phyloP scores from a whole-genome alignment of 176 grass and related monocot genomes.

The Cenchrus purpureus region DNA sequence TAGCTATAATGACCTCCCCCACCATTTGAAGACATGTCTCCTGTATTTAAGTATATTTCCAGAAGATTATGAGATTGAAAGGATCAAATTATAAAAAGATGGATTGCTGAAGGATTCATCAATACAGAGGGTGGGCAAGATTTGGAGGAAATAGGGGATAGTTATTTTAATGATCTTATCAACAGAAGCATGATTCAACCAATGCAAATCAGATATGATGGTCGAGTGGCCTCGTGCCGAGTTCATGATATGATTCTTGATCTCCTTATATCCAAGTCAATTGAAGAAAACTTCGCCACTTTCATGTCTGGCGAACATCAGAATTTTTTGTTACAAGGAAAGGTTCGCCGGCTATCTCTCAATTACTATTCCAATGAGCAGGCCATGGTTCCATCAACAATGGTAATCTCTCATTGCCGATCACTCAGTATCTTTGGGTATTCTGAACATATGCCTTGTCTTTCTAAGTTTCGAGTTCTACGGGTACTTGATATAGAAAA shows the following conservation, averaged over 20 bases:
- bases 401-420: conserved; percentile 12
- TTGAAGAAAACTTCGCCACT: conserved; percentile 48
- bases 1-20: conserved; percentile 48
- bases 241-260: conserved; percentile 61
- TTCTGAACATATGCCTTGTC: conserved; percentile 34
- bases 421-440: conserved; percentile 41
- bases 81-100: conserved; percentile 37
- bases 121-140: conserved; percentile 25
- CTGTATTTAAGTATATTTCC: conserved; percentile 51
- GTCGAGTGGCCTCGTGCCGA: conserved; percentile 28
- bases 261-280: conserved; percentile 45
- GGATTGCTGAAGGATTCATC: conserved; percentile 57
- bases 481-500: conserved; percentile 49
- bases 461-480: conserved; percentile 38
- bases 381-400: conserved; percentile 13
- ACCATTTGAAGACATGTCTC: conserved; percentile 52
- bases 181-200: conserved; percentile 47
- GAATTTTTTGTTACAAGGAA: conserved; percentile 14
- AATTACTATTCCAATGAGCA: conserved; percentile 27
- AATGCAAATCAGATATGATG: conserved; percentile 28
- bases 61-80: conserved; percentile 51
- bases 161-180: conserved; percentile 48
- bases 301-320: conserved; percentile 8
- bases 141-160: conserved; percentile 37
- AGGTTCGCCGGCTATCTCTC: conserved; percentile 41